A percentile compares a stretch with the other conserved stretches of the same genome.
Conservation (phyloP, 345 rosid genomes). For the Erodium maritimum region DNA sequence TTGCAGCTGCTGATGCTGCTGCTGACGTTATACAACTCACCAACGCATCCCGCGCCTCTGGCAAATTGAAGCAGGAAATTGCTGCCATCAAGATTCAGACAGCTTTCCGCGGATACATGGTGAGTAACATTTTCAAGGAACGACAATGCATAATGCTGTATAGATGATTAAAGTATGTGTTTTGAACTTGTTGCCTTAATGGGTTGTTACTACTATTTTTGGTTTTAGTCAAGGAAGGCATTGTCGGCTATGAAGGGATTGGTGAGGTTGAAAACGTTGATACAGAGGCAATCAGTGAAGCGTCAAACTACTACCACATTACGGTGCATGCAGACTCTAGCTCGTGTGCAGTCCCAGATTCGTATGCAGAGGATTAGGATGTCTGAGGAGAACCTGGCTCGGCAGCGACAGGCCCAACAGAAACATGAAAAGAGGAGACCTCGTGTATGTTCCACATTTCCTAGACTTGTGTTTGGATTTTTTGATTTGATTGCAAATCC, state of each 20-base stretch:
- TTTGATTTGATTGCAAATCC: too few species aligned
- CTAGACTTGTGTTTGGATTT: too few species aligned
- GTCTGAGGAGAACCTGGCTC: slow-evolving; percentile 89
- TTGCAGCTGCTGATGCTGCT: slow-evolving; percentile 50
- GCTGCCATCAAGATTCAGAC: slow-evolving; percentile 76
- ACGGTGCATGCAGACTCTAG: slow-evolving; percentile 76
- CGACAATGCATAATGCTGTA: too few species aligned
- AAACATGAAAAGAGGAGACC: slow-evolving; percentile 67
- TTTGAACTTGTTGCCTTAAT: neutral
- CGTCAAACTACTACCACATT: slow-evolving; percentile 74
- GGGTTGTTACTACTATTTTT: neutral
- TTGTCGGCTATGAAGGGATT: slow-evolving; percentile 74
- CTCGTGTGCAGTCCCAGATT: slow-evolving; percentile 82
- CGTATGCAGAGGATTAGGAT: slow-evolving; percentile 64
- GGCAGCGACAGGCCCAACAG: slow-evolving; percentile 76
- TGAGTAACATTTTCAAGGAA: slow-evolving; percentile 1
- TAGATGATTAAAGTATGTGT: neutral
- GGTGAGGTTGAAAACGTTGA: slow-evolving; percentile 63
- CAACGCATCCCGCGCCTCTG: slow-evolving; percentile 25
- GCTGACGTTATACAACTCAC: slow-evolving; percentile 57
- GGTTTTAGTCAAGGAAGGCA: slow-evolving; percentile 73
- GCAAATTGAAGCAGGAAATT: slow-evolving; percentile 51
- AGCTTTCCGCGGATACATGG: slow-evolving; percentile 64
- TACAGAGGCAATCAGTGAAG: slow-evolving; percentile 77
- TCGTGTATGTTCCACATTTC: neutral